These are phyloP conservation scores for Ganoderma lingzhi DNA, from an alignment of 1,284 basidiomycete genomes.

Conservation along the genomic window DNA sequence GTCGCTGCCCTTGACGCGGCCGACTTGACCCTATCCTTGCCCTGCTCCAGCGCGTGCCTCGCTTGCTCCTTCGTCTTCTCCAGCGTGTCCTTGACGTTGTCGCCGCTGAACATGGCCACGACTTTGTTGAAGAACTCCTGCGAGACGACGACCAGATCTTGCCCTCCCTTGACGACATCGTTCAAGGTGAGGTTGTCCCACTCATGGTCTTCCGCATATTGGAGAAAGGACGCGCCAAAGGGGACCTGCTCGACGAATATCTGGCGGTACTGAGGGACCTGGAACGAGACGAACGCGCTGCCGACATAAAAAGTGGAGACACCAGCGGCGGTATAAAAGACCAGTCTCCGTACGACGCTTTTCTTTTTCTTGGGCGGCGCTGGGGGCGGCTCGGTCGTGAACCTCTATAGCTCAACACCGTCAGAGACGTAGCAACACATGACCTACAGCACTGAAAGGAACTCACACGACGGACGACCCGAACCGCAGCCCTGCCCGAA, in stretches of 20 bases:
- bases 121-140: constrained; percentile 35
- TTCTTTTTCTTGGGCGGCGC: constrained; percentile 59
- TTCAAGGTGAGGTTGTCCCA: constrained; percentile 78
- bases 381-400: constrained; percentile 59
- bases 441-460: neutral
- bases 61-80: constrained; percentile 52
- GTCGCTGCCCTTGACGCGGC: constrained; percentile 59
- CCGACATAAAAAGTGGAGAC: constrained; percentile 84
- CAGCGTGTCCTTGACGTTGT: constrained; percentile 48
- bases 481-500: constrained; percentile 54
- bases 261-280: constrained; percentile 78
- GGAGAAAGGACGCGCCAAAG: constrained; percentile 77
- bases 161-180: constrained; percentile 64
- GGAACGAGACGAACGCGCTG: constrained; percentile 78
- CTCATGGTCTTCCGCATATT: constrained; percentile 80
- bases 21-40: constrained; percentile 58
- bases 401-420: constrained; percentile 50
- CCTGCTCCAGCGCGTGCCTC: constrained; percentile 47
- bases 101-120: constrained; percentile 41
- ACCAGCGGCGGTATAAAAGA: constrained; percentile 67
- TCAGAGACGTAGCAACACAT: constrained; percentile 20
- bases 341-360: constrained; percentile 57
- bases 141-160: constrained; percentile 52
- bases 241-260: constrained; percentile 86
- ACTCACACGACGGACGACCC: constrained; percentile 64